Conservation (phyloP, 768 basidiomycete genomes). For the Rhodotorula paludigena region DNA sequence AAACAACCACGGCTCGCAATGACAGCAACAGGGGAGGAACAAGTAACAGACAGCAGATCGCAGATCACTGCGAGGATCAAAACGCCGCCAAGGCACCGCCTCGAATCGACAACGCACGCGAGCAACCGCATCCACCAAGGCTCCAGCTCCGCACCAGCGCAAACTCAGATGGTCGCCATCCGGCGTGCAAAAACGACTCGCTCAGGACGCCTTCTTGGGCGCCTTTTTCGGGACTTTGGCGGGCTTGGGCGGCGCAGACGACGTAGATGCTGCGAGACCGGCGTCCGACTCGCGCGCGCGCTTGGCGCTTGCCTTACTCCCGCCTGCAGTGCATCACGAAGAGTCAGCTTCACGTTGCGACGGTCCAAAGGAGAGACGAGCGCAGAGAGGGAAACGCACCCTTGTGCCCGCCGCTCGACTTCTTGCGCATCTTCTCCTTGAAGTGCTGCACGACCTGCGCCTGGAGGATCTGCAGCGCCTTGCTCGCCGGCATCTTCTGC, state of each 20-base stretch:
- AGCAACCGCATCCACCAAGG: too few relatives aligned
- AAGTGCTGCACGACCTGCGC: slow-evolving; percentile 76
- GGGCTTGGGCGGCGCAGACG: slow-evolving; percentile 6
- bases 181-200: neutral
- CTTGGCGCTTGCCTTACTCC: neutral
- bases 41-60: too few relatives aligned
- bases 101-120: too few relatives aligned
- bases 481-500: slow-evolving; percentile 73
- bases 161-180: too few relatives aligned
- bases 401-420: slow-evolving; percentile 47
- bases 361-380: neutral
- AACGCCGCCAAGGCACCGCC: too few relatives aligned
- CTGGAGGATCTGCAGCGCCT: slow-evolving; percentile 74
- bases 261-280: neutral
- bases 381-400: neutral
- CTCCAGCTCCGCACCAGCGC: too few relatives aligned
- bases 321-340: neutral
- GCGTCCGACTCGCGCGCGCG: slow-evolving; percentile 14
- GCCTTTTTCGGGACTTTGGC: neutral
- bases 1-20: too few relatives aligned
- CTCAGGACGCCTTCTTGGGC: neutral
- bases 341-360: neutral
- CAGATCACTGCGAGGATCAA: too few relatives aligned
- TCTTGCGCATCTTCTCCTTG: slow-evolving; percentile 60
- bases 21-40: too few relatives aligned